A percentile compares a stretch with the other conserved stretches of the same genome.
Conservation (phyloP, 2,329 filamentous ascomycete species). For the Cordyceps fumosorosea region DNA sequence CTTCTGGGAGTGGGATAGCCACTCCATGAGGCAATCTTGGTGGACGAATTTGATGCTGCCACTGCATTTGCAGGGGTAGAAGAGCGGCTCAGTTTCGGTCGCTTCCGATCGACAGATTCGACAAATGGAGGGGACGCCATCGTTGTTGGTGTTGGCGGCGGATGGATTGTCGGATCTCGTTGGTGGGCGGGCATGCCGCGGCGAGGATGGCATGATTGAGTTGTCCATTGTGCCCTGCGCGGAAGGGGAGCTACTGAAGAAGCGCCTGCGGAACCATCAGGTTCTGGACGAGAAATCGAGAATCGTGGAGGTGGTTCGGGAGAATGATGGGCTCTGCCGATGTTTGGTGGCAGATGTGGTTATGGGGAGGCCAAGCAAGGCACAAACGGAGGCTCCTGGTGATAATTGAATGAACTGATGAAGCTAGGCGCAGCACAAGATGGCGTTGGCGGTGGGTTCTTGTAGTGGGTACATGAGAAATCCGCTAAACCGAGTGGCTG, state of each 20-base stretch:
- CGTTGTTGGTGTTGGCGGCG: constrained; percentile 21
- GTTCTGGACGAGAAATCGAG: neutral
- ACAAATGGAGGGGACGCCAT: constrained; percentile 64
- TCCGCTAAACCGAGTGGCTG: neutral
- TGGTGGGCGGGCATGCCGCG: constrained; percentile 20
- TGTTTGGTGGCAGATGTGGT: neutral
- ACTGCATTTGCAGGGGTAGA: constrained; percentile 97
- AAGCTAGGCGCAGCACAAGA: neutral
- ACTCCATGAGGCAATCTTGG: constrained; percentile 97
- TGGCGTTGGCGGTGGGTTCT: neutral
- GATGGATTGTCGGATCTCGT: constrained; percentile 20
- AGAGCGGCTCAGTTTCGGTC: constrained; percentile 75
- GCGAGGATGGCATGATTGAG: constrained; percentile 17
- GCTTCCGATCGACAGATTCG: constrained; percentile 93
- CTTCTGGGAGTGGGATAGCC: constrained; percentile 97
- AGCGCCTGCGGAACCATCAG: neutral
- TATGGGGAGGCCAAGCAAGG: neutral
- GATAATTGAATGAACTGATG: neutral
- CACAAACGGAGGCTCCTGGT: neutral
- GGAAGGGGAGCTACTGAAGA: neutral
- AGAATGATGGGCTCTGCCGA: neutral
- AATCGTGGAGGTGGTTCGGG: neutral
- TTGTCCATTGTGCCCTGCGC: constrained; percentile 21
- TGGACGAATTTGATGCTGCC: constrained; percentile 98
- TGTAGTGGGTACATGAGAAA: neutral